phyloP scores from a whole-genome alignment of 2,329 filamentous ascomycete species.

The Calonectria pteridis region DNA sequence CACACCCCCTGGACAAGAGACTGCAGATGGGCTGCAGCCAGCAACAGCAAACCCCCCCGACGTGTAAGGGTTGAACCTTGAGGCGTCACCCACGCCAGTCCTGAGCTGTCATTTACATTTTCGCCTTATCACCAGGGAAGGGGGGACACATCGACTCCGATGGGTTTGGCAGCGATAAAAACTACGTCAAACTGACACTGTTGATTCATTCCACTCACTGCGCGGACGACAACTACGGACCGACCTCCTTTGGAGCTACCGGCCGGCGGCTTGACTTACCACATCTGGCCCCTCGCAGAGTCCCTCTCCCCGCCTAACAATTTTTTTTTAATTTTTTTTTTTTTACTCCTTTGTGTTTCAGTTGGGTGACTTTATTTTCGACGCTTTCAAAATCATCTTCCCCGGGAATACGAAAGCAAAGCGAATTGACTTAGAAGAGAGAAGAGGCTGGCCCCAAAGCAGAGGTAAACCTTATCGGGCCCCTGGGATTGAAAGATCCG shows the following conservation, averaged over 20 bases:
- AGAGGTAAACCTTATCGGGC: not conserved
- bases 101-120: slow-evolving; percentile 6
- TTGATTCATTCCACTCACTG: not conserved
- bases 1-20: not conserved
- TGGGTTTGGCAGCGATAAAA: slow-evolving; percentile 1
- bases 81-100: not conserved
- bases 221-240: not conserved
- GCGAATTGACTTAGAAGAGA: not conserved
- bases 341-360: not conserved
- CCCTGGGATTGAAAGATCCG: slow-evolving; percentile 3
- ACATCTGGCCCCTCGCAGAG: not conserved
- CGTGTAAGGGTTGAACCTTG: slow-evolving; percentile 10
- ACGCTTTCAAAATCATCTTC: not conserved
- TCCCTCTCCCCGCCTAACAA: not conserved
- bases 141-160: not conserved
- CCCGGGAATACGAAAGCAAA: not conserved
- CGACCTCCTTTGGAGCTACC: not conserved
- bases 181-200: not conserved
- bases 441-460: not conserved
- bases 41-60: slow-evolving; percentile 1
- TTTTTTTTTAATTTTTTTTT: not conserved
- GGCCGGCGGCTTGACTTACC: not conserved
- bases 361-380: not conserved
- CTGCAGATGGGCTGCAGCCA: slow-evolving; percentile 12
- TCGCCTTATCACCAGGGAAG: slow-evolving; percentile 4